Evolutionary conservation across 768 basidiomycete genomes (phyloP).

Genomic region (Xerocomus potaroensis): DNA sequence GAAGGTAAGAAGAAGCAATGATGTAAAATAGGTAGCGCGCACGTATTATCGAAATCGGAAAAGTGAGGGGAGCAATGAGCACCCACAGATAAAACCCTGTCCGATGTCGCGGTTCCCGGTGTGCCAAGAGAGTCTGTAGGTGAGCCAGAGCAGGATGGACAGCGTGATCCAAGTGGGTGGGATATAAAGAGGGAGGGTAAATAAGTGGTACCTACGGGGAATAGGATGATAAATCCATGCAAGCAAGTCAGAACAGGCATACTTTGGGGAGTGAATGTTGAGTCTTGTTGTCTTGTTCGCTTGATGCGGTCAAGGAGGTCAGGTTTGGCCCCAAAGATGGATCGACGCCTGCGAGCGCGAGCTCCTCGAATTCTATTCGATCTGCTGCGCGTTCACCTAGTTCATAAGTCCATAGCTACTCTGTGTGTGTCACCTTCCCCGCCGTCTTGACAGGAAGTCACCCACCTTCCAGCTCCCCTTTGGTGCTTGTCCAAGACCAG

Average conservation of each 20-base stretch:
- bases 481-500: slow-evolving; percentile 59
- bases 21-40: slow-evolving; percentile 26
- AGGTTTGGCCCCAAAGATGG: slow-evolving; percentile 59
- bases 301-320: slow-evolving; percentile 20
- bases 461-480: slow-evolving; percentile 71
- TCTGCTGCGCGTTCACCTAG: slow-evolving; percentile 67
- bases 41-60: slow-evolving; percentile 79
- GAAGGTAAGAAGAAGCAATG: neutral
- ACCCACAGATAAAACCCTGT: slow-evolving; percentile 67
- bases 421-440: slow-evolving; percentile 7
- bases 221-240: neutral
- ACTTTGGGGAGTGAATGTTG: slow-evolving; percentile 12
- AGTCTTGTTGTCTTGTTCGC: slow-evolving; percentile 18
- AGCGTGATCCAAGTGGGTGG: slow-evolving; percentile 32
- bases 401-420: slow-evolving; percentile 55
- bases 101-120: slow-evolving; percentile 59
- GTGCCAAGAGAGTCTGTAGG: slow-evolving; percentile 46
- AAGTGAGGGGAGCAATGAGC: slow-evolving; percentile 61
- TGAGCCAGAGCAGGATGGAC: slow-evolving; percentile 39
- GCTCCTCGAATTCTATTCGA: slow-evolving; percentile 76
- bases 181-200: slow-evolving; percentile 50
- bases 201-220: slow-evolving; percentile 47
- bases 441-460: slow-evolving; percentile 8
- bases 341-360: slow-evolving; percentile 68
- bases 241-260: neutral